A percentile compares a stretch with the other conserved stretches of the same genome.
Conservation (phyloP, 768 basidiomycete genomes). For the Porphyrellus cyaneotinctus region DNA sequence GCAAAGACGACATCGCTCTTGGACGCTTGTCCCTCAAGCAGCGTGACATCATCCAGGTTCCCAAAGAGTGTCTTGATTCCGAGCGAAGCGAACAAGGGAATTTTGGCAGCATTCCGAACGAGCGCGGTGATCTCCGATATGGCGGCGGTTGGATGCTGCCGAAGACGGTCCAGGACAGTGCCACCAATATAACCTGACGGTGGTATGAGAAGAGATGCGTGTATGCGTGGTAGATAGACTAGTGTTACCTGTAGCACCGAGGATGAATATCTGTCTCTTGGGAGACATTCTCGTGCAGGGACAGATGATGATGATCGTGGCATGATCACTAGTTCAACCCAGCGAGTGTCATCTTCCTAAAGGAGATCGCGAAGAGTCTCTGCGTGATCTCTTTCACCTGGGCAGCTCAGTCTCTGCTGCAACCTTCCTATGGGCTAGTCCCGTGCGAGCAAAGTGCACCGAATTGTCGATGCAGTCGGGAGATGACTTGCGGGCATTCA, state of each 20-base stretch:
- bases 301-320: no score
- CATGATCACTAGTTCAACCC: no score
- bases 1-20: slow-evolving; percentile 42
- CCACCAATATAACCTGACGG: slow-evolving; percentile 30
- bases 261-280: slow-evolving; percentile 35
- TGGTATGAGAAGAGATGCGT: neutral
- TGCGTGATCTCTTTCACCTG: no score
- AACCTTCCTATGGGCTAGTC: no score
- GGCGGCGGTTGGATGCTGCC: slow-evolving; percentile 12
- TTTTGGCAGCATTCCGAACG: slow-evolving; percentile 24
- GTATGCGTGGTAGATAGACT: neutral
- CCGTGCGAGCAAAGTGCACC: no score
- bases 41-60: slow-evolving; percentile 36
- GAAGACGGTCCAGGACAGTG: slow-evolving; percentile 22
- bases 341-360: no score
- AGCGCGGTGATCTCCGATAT: slow-evolving; percentile 11
- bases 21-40: slow-evolving; percentile 40
- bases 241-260: slow-evolving; percentile 41
- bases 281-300: no score
- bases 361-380: no score
- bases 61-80: slow-evolving; percentile 31
- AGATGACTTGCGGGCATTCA: no score
- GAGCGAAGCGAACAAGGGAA: slow-evolving; percentile 6
- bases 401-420: no score
- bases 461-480: no score